Percentiles rank a stretch among this genome's conserved stretches.
These are phyloP conservation scores for Ajuga chamaepitys DNA, from an alignment of 257 asterid genomes.

Conservation along the genomic window DNA sequence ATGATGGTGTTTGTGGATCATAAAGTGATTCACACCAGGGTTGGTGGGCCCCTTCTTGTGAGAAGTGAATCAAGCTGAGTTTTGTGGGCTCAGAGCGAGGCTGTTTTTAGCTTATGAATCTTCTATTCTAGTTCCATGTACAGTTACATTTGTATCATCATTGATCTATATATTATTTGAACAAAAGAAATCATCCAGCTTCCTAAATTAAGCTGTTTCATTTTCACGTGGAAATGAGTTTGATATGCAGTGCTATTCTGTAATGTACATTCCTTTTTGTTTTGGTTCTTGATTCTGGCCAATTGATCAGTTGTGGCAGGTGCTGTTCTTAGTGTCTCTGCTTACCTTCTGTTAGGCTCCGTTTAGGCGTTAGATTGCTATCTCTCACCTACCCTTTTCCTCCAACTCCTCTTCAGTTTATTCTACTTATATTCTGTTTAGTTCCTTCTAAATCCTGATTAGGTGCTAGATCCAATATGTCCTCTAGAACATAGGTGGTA, in stretches of 20 bases:
- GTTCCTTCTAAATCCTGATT: no score
- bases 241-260: background rate
- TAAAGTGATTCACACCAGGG: background rate
- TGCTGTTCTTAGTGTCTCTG: no score
- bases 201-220: background rate
- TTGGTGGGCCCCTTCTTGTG: background rate
- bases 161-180: slow-evolving; percentile 10
- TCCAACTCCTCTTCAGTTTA: no score
- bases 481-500: no score
- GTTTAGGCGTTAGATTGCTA: no score
- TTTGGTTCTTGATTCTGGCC: no score
- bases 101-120: background rate
- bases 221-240: no score
- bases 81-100: background rate
- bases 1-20: background rate
- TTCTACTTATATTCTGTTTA: no score
- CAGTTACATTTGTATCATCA: slow-evolving; percentile 3
- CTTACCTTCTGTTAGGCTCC: no score
- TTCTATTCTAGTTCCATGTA: slow-evolving; percentile 16
- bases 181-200: background rate
- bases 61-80: background rate
- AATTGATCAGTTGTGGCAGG: no score
- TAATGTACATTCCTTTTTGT: background rate
- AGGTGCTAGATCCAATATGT: no score
- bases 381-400: no score